These are phyloP conservation scores for Lentinus brumalis DNA, from an alignment of 768 basidiomycete genomes.

Conservation along the genomic window DNA sequence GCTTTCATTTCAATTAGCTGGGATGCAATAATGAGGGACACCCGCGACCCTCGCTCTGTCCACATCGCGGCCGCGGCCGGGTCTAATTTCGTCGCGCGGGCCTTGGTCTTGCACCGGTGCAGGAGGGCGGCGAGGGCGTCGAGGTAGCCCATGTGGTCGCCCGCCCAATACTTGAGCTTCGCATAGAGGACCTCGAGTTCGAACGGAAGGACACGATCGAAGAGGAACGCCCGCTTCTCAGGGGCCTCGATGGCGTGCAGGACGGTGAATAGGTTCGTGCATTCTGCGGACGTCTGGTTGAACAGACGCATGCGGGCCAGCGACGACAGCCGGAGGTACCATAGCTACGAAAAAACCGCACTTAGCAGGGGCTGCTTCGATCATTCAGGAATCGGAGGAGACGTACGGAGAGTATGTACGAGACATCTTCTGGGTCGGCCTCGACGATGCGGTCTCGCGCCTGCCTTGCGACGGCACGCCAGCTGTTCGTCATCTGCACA, in stretches of 20 bases:
- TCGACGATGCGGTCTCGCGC: slow-evolving; percentile 76
- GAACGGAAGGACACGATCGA: slow-evolving; percentile 58
- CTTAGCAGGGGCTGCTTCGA: not conserved
- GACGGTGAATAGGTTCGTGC: slow-evolving; percentile 75
- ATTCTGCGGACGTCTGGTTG: slow-evolving; percentile 86
- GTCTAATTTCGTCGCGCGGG: slow-evolving; percentile 34
- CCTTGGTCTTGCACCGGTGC: slow-evolving; percentile 55
- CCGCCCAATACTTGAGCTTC: slow-evolving; percentile 79
- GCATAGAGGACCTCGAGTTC: slow-evolving; percentile 69
- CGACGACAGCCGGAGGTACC: slow-evolving; percentile 80
- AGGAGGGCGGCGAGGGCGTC: slow-evolving; percentile 71
- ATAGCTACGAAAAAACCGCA: slow-evolving; percentile 50
- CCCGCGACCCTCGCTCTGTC: slow-evolving; percentile 76
- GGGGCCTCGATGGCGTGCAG: slow-evolving; percentile 43
- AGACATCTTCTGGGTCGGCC: slow-evolving; percentile 68
- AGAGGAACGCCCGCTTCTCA: slow-evolving; percentile 54
- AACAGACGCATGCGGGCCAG: slow-evolving; percentile 81
- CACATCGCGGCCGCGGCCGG: slow-evolving; percentile 55
- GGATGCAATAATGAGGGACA: slow-evolving; percentile 78
- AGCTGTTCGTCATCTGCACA: slow-evolving; percentile 81
- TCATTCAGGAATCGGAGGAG: too few species aligned
- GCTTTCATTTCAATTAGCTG: slow-evolving; percentile 88
- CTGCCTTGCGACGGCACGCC: slow-evolving; percentile 84
- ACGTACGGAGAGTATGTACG: slow-evolving; percentile 67
- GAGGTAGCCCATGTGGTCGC: slow-evolving; percentile 77